Evolutionary conservation across 345 rosid species (phyloP), one percentile per base, ranked within the genome.

Genomic region (Salix koriyanagi): DNA sequence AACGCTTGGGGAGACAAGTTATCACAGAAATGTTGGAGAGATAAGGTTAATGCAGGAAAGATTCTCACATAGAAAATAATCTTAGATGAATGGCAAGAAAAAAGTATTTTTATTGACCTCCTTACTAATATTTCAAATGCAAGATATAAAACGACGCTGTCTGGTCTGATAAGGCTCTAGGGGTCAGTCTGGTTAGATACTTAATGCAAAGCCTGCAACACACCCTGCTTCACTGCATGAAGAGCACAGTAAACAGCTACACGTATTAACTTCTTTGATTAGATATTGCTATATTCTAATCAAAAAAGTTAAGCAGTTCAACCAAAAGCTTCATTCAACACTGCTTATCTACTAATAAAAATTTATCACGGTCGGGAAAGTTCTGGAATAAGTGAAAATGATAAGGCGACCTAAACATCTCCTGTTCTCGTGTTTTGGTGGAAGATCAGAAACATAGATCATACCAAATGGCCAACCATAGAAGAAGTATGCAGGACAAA

Each of bases 141-240:
- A 87, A 81, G 84, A 84, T 61, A 79, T 77, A 81, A 84, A 84
- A 80, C 74, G 79, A 88, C 86, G 74, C 87, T 75, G 68, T 77
- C 83, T 65, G 78, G 75, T 80, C 84, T 77, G 26, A 26, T 26
- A 77, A 75, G 88, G 86, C 75, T 82, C 88, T 85, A 85, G 69
- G 83, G 80, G 83, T 84, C 88, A 85, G 87, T 80, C 91, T 79
- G 86, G 86, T 88, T 88, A 87, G 81, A 84, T 73, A 73, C 79
- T 90, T 88, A 89, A 84, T 85, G 87, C 90, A 86, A 90, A 87
- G 89, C 89, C 81, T 75, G 86, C 89, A 82, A 83, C 89, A 82
- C 73, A 85, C 76, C 86, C 82, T 77, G 86, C 86, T 72, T 84
- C 87, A 85, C 89, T 88, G 95, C 91, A 90, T 86, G 87, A 84